These are phyloP conservation scores for Pugionium dolabratum DNA, from an alignment of 345 rosid species.

Conservation along the genomic window DNA sequence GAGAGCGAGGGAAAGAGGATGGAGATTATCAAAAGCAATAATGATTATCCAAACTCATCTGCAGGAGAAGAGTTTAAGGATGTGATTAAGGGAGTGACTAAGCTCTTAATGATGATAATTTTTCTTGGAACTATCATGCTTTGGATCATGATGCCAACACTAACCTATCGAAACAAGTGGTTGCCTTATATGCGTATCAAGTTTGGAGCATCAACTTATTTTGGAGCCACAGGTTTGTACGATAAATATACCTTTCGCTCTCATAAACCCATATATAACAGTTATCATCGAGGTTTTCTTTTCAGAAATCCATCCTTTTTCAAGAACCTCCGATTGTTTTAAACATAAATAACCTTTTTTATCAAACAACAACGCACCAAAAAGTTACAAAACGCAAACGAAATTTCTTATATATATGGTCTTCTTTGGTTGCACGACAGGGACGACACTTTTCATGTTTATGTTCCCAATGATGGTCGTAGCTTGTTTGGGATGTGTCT, in stretches of 20 bases:
- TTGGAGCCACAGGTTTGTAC: constrained; percentile 60
- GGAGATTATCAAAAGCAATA: constrained; percentile 1
- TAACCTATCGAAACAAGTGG: constrained; percentile 51
- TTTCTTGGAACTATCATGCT: constrained; percentile 57
- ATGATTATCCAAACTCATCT: not conserved
- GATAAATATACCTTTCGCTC: not conserved
- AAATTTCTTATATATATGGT: too few species aligned
- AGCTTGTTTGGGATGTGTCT: constrained; percentile 55
- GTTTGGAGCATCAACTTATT: constrained; percentile 45
- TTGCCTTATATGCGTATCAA: constrained; percentile 42
- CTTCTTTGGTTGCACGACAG: constrained; percentile 14
- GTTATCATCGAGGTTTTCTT: not conserved
- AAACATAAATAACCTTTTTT: not conserved
- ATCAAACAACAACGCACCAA: too few species aligned
- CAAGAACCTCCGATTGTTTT: not conserved
- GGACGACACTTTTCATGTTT: constrained; percentile 49
- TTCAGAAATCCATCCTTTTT: not conserved
- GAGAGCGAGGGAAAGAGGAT: constrained; percentile 23
- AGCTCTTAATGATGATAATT: constrained; percentile 42
- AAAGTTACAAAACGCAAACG: too few species aligned
- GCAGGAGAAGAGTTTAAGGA: constrained; percentile 25
- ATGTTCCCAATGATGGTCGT: constrained; percentile 63
- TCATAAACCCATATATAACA: too few species aligned
- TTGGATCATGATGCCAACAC: constrained; percentile 73
- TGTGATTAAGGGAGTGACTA: constrained; percentile 41